Percentiles rank a stretch among this genome's conserved stretches.
These are phyloP conservation scores for Lentinula boryana DNA, from an alignment of 768 basidiomycete genomes.

Conservation along the genomic window DNA sequence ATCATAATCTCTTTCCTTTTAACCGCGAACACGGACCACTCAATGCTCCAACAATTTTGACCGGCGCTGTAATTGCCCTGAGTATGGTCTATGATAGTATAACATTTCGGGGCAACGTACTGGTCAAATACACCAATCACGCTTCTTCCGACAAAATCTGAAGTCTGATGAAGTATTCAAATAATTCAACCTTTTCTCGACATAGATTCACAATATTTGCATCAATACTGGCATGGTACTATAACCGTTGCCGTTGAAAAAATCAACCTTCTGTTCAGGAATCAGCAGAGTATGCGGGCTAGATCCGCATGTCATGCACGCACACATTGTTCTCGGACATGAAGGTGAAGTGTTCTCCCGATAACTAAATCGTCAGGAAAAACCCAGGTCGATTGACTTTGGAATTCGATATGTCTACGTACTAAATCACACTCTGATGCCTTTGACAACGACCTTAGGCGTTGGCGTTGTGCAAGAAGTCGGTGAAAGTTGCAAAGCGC, in stretches of 20 bases:
- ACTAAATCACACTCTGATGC: not conserved
- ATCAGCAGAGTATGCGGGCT: slow-evolving; percentile 28
- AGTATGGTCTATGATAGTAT: slow-evolving; percentile 4
- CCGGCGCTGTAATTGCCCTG: too few relatives aligned
- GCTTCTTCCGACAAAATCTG: not conserved
- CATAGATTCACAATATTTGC: too few relatives aligned
- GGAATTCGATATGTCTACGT: not conserved
- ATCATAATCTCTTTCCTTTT: too few relatives aligned
- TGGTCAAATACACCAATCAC: slow-evolving; percentile 1
- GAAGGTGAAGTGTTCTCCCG: slow-evolving; percentile 19
- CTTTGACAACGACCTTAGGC: not conserved
- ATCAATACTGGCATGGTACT: not conserved
- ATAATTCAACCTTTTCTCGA: not conserved
- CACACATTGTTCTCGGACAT: slow-evolving; percentile 31
- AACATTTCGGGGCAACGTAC: slow-evolving; percentile 1
- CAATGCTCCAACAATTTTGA: too few relatives aligned
- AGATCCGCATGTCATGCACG: slow-evolving; percentile 24
- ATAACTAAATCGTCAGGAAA: not conserved
- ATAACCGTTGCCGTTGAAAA: too few relatives aligned
- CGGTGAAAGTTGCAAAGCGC: slow-evolving; percentile 14
- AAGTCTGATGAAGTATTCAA: slow-evolving; percentile 4
- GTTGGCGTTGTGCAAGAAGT: slow-evolving; percentile 25
- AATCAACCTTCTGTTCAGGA: not conserved
- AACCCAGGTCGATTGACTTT: not conserved
- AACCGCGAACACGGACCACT: too few relatives aligned